Conservation (phyloP, 75 land plant species). For the Sequoiadendron giganteum region DNA sequence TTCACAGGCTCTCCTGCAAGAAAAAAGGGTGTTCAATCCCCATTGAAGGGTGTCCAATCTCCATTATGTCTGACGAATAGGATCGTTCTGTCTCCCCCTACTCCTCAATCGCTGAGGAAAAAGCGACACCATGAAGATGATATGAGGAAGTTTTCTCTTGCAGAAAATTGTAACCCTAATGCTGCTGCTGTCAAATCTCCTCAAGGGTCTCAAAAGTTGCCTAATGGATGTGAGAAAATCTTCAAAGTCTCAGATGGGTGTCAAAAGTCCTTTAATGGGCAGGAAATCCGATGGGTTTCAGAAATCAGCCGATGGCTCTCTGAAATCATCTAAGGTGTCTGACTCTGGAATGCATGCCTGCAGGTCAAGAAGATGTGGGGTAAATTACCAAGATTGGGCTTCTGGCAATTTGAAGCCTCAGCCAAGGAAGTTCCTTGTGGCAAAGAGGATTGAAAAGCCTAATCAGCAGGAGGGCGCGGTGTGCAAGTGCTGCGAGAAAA, state of each 20-base stretch:
- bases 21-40: slow-evolving; percentile 1
- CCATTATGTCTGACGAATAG: not conserved
- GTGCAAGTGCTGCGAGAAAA: slow-evolving; percentile 36
- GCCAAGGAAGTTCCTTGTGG: slow-evolving; percentile 57
- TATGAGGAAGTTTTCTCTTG: not conserved
- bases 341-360: not conserved
- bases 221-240: not conserved
- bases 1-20: slow-evolving; percentile 9
- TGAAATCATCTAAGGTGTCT: not conserved
- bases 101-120: not conserved
- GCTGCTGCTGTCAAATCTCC: not conserved
- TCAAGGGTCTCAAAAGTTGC: not conserved
- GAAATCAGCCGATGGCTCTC: not conserved
- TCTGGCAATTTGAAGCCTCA: slow-evolving; percentile 14
- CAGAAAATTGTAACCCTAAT: slow-evolving; percentile 8
- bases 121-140: not conserved
- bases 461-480: not conserved
- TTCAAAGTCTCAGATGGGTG: not conserved
- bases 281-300: not conserved
- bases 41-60: slow-evolving; percentile 2
- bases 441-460: slow-evolving; percentile 36
- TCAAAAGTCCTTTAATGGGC: not conserved
- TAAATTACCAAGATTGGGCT: not conserved
- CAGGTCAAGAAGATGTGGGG: slow-evolving; percentile 7
- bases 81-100: not conserved